These are phyloP conservation scores for Fraxinus latifolia DNA, from an alignment of 305 asterid genomes.

Conservation along the genomic window DNA sequence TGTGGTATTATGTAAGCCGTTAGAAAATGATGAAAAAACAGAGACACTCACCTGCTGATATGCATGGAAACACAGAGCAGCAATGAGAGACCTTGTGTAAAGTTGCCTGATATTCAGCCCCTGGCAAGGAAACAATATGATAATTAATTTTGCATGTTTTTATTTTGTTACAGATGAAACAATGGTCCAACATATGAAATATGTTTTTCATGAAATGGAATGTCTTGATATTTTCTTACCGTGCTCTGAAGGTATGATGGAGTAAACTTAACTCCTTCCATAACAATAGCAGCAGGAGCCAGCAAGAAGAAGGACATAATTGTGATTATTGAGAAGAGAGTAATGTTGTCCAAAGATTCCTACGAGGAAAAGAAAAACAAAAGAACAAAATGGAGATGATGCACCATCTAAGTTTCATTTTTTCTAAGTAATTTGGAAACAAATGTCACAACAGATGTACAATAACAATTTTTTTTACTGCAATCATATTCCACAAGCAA, in stretches of 20 bases:
- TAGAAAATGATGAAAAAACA: background rate
- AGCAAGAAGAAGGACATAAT: constrained; percentile 50
- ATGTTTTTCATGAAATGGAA: background rate
- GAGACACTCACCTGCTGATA: constrained; percentile 44
- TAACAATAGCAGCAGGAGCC: constrained; percentile 42
- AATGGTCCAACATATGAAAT: background rate
- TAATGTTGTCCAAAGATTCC: constrained; percentile 56
- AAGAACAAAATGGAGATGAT: constrained; percentile 8
- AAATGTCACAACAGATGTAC: background rate
- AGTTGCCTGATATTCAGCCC: constrained; percentile 42
- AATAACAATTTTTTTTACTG: background rate
- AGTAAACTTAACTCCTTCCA: constrained; percentile 53
- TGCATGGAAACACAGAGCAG: constrained; percentile 60
- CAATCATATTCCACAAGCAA: background rate
- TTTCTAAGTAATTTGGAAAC: background rate
- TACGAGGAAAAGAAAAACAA: constrained; percentile 16
- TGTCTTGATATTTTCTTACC: constrained; percentile 31
- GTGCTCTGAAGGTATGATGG: constrained; percentile 44
- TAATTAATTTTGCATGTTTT: background rate
- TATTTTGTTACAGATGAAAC: background rate
- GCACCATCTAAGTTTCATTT: background rate
- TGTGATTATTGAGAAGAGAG: constrained; percentile 52
- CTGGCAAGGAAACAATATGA: constrained; percentile 27
- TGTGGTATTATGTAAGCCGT: background rate
- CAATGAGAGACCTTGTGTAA: constrained; percentile 45